These are phyloP conservation scores for Auricularia sp. DNA, from an alignment of 768 basidiomycete genomes.

Conservation along the genomic window DNA sequence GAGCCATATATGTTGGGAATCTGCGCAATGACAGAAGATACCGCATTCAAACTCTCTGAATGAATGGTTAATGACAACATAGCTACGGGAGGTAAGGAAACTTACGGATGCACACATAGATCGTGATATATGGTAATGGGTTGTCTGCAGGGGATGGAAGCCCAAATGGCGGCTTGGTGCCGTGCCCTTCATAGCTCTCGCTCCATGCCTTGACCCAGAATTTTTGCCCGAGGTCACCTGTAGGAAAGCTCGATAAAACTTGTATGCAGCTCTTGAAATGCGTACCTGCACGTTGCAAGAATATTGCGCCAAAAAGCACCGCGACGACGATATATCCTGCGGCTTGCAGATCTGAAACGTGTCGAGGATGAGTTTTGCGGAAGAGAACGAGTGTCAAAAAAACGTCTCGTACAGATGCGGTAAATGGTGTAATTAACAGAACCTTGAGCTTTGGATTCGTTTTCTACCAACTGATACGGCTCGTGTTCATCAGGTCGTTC, in stretches of 20 bases:
- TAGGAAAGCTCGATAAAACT: not conserved
- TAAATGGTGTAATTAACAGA: not conserved
- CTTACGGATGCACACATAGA: not conserved
- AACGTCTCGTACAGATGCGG: not conserved
- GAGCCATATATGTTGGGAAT: slow-evolving; percentile 1
- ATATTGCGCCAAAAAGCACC: not conserved
- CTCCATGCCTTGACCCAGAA: not conserved
- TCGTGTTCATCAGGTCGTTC: not conserved
- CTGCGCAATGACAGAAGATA: not conserved
- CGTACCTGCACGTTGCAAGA: not conserved
- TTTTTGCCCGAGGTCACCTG: not conserved
- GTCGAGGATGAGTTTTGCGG: no score
- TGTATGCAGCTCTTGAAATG: not conserved
- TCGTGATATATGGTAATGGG: not conserved
- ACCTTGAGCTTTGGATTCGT: not conserved
- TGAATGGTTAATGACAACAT: not conserved
- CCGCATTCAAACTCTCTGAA: not conserved
- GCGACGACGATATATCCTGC: no score
- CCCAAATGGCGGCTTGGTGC: not conserved
- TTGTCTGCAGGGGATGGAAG: not conserved
- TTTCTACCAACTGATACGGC: not conserved
- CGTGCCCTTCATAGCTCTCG: not conserved
- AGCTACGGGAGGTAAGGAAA: not conserved
- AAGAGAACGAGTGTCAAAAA: no score
- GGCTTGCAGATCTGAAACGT: not conserved